Base-by-base conservation (phyloP, 805 yeast genomes). In the Danielia oregonensis region DNA sequence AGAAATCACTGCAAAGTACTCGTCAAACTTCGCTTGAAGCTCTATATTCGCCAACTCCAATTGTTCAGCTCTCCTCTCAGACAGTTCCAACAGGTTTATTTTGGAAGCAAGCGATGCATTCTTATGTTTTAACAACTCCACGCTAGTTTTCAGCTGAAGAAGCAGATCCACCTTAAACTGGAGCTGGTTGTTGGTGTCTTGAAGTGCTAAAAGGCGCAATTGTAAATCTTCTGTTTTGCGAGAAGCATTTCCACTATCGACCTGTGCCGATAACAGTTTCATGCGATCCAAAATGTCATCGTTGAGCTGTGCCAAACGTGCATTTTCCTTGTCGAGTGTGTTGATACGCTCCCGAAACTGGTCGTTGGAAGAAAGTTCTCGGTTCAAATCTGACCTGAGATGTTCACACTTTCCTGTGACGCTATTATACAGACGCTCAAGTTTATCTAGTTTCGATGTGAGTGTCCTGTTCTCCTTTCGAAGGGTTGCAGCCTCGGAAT, bases 111-210 rank as follows among this genome's bases (percentile, higher is more conserved):
- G 52, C 0, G 70, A 46, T 0, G 51, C 42, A 35, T 75, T 78
- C 40, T 81, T 82, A 42, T 76, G 81, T 43, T 70, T 74, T 22
- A 81, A 56, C 7, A 81, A 49, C 45, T 76, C 82, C 5, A 58
- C 54, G 17, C 73, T 68, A 40, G 74, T 63, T 39, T 67, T 65
- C 40, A 72, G 57, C 41, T 74, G 73, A 16, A 77, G 59, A 7
- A 64, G 60, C 41, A 70, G 69, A 37, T 82, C 65, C 25, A 76
- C 70, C 39, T 68, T 72, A 15, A 76, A 60, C 49, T 81, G 78
- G 6, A 68, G 60, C 33, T 78, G 59, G 40, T 76, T 73, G 41
- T 73, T 70, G 4, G 66, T 62, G 41, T 81, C 86, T 30, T 60
- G 67, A 11, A 43, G 44, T 6, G 48, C 27, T 10, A 31, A 14